Percentiles rank a stretch among this genome's conserved stretches.
Conservation (phyloP, 179 eudicot species). For the Drosera spatulata region DNA sequence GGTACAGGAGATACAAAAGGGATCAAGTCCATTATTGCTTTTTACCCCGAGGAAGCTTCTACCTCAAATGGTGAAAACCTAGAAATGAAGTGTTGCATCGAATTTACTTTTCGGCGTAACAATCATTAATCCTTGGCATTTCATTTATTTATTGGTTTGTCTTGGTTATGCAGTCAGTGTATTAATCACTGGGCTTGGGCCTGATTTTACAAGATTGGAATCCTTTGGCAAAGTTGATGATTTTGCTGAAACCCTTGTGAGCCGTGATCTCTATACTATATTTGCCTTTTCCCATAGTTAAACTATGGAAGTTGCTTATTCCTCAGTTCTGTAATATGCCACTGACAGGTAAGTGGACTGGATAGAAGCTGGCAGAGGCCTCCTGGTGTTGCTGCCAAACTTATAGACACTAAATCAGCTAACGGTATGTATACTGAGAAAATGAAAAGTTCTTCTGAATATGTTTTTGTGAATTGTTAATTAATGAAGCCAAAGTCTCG, state of each 20-base stretch:
- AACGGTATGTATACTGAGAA: slow-evolving; percentile 29
- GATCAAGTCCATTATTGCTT: slow-evolving; percentile 59
- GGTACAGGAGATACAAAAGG: slow-evolving; percentile 66
- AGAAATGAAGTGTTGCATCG: too few relatives aligned
- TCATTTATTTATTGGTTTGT: neutral
- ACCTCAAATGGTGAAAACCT: slow-evolving; percentile 49
- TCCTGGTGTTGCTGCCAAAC: slow-evolving; percentile 78
- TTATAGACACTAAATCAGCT: slow-evolving; percentile 54
- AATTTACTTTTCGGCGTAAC: neutral
- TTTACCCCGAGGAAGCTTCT: slow-evolving; percentile 61
- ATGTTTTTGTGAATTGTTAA: neutral
- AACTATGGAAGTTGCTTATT: neutral
- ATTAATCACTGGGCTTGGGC: slow-evolving; percentile 77
- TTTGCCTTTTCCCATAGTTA: neutral
- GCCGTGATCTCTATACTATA: neutral
- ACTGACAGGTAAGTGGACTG: slow-evolving; percentile 69
- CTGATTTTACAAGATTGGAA: slow-evolving; percentile 85
- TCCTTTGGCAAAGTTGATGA: slow-evolving; percentile 91
- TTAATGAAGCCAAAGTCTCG: neutral
- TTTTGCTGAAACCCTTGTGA: slow-evolving; percentile 84
- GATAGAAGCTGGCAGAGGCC: slow-evolving; percentile 99
- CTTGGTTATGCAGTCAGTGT: slow-evolving; percentile 48
- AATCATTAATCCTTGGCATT: neutral
- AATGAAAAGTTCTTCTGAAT: neutral
- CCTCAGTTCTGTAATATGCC: neutral